Evolutionary conservation across 2,329 filamentous ascomycete species (phyloP).

Genomic region (Scedosporium apiospermum): DNA sequence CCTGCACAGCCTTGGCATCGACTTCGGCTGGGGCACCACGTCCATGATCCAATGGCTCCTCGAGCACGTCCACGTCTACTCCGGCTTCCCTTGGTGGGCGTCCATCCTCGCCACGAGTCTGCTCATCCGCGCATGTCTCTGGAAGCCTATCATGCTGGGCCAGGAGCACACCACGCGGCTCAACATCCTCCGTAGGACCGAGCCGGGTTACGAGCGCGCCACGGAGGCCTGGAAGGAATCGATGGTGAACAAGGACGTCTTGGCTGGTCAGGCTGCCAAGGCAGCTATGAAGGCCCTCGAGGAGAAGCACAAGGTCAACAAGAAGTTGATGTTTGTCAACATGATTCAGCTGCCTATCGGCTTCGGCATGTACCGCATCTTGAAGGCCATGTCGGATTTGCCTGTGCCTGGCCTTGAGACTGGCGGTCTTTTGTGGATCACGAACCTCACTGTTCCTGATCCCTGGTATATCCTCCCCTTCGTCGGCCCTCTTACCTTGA

Average conservation of each 20-base stretch:
- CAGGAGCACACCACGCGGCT: conserved; percentile 55
- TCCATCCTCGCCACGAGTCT: conserved; percentile 60
- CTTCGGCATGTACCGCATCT: conserved; percentile 70
- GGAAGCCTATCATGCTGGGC: conserved; percentile 55
- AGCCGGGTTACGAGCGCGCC: conserved; percentile 38
- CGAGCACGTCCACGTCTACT: conserved; percentile 73
- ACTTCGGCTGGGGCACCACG: conserved; percentile 79
- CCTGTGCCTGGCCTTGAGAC: conserved; percentile 71
- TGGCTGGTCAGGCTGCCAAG: conserved; percentile 7
- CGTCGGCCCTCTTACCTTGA: conserved; percentile 46
- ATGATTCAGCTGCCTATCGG: conserved; percentile 54
- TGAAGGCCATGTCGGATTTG: conserved; percentile 63
- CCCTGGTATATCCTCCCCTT: conserved; percentile 69
- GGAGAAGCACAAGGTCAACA: conserved; percentile 24
- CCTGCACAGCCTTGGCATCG: conserved; percentile 69
- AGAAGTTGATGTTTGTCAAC: conserved; percentile 25
- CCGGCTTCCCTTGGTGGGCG: conserved; percentile 72
- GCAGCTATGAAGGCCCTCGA: conserved; percentile 11
- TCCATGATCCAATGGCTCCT: conserved; percentile 63
- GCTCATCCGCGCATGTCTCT: conserved; percentile 52
- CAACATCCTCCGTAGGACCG: conserved; percentile 41
- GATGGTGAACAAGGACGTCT: conserved; percentile 19
- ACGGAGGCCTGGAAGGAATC: conserved; percentile 29
- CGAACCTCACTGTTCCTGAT: conserved; percentile 66
- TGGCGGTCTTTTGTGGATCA: conserved; percentile 69